A percentile compares a stretch with the other conserved stretches of the same genome.
Evolutionary conservation across 2,329 filamentous ascomycete genomes (phyloP).

Genomic region (Ramularia endophylla): DNA sequence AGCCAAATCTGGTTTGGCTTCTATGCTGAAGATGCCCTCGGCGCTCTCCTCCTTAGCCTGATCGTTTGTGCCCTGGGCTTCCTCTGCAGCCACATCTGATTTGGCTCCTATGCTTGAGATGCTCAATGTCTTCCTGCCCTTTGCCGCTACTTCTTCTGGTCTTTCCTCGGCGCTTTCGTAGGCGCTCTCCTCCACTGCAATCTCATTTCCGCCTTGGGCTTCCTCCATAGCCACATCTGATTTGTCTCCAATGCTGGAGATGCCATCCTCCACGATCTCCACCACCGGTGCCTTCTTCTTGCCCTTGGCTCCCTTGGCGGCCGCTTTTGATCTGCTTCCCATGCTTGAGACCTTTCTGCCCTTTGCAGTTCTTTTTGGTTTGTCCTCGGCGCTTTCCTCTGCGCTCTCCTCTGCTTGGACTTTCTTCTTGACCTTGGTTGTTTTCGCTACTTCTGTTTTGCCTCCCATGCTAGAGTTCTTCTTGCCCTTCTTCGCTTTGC

Average conservation of each 20-base stretch:
- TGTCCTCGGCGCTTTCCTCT: slow-evolving; percentile 30
- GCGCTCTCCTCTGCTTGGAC: slow-evolving; percentile 56
- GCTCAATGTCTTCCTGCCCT: slow-evolving; percentile 30
- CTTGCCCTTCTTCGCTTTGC: slow-evolving; percentile 28
- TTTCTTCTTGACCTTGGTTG: too few relatives aligned
- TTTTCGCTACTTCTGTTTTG: too few relatives aligned
- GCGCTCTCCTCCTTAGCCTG: too few relatives aligned
- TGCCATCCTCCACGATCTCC: too few relatives aligned
- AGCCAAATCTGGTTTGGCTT: too few relatives aligned
- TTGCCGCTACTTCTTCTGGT: slow-evolving; percentile 26
- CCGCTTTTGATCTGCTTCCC: slow-evolving; percentile 34
- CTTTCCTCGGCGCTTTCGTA: slow-evolving; percentile 26
- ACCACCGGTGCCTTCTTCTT: slow-evolving; percentile 16
- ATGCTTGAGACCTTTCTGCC: slow-evolving; percentile 19
- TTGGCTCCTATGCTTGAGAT: slow-evolving; percentile 24
- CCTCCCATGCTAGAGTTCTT: too few relatives aligned
- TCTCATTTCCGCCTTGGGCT: slow-evolving; percentile 29
- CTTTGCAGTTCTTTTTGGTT: too few relatives aligned
- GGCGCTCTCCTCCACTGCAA: slow-evolving; percentile 16
- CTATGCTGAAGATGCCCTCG: too few relatives aligned
- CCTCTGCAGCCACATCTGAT: too few relatives aligned
- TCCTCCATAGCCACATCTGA: slow-evolving; percentile 42
- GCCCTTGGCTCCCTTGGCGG: slow-evolving; percentile 39
- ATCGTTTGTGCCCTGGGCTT: too few relatives aligned
- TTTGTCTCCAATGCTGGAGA: slow-evolving; percentile 17